A percentile compares a stretch with the other conserved stretches of the same genome.
These are phyloP conservation scores for Emergomyces pasteurianus DNA, from an alignment of 2,329 filamentous ascomycete species.

Conservation along the genomic window DNA sequence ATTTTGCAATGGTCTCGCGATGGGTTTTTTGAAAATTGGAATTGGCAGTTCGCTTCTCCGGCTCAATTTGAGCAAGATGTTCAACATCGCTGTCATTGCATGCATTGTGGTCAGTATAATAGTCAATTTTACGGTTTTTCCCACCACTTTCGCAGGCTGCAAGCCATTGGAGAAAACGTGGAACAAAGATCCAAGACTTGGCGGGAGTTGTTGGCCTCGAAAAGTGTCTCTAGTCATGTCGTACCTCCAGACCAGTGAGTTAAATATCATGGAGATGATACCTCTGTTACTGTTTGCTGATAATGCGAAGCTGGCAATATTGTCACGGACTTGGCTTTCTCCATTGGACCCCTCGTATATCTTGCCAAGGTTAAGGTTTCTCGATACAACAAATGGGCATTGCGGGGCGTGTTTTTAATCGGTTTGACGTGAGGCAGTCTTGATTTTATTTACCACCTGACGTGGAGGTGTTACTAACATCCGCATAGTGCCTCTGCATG, in stretches of 20 bases:
- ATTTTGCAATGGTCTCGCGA: background rate
- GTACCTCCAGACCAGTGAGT: background rate
- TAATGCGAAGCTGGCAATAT: background rate
- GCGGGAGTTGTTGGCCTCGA: background rate
- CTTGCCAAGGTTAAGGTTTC: background rate
- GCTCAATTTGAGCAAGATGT: background rate
- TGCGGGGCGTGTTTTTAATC: background rate
- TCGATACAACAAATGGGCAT: background rate
- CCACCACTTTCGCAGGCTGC: background rate
- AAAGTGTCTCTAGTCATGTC: background rate
- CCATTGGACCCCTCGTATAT: background rate
- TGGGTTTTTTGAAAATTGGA: background rate
- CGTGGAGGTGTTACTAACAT: background rate
- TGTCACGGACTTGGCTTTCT: background rate
- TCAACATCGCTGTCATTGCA: background rate
- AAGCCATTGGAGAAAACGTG: background rate
- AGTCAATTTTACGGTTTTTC: background rate
- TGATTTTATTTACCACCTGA: background rate
- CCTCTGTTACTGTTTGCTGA: background rate
- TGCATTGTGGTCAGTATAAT: background rate
- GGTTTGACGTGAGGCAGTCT: background rate
- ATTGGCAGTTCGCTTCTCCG: background rate
- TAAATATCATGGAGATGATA: background rate
- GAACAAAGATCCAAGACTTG: background rate
- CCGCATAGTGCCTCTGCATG: background rate